Percentiles rank a stretch among this genome's conserved stretches.
Conservation (phyloP, 306 rosid genomes). For the Pterocarpus santalinus region DNA sequence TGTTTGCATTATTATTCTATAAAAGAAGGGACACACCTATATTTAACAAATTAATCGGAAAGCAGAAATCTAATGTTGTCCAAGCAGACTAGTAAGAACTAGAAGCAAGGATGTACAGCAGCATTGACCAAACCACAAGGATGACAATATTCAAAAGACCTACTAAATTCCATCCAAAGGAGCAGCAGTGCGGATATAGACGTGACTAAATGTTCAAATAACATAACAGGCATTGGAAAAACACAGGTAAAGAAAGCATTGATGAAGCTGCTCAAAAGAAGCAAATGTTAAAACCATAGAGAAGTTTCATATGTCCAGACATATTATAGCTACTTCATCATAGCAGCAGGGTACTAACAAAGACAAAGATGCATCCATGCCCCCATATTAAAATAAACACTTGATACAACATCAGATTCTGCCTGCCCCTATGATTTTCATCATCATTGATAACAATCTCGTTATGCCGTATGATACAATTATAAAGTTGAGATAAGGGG, state of each 20-base stretch:
- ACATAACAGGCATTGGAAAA: not conserved
- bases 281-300: conserved; percentile 50
- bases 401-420: not conserved
- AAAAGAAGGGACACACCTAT: not conserved
- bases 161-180: too few species aligned
- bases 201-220: not conserved
- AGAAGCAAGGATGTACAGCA: not conserved
- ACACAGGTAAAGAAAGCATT: not conserved
- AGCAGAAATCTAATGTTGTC: not conserved
- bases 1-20: not conserved
- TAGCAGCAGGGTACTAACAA: conserved; percentile 33
- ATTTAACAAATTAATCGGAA: not conserved
- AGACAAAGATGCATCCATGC: not conserved
- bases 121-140: not conserved
- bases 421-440: not conserved
- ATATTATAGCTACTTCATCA: conserved; percentile 64
- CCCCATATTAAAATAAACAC: not conserved
- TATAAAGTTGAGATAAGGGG: not conserved
- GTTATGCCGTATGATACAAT: not conserved
- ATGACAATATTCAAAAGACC: not conserved
- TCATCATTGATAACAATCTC: not conserved
- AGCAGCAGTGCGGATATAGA: too few species aligned
- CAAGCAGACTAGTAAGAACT: not conserved
- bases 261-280: conserved; percentile 53
- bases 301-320: conserved; percentile 66